These are phyloP conservation scores for Leccinum fallax DNA, from an alignment of 1,284 basidiomycete species.

Conservation along the genomic window DNA sequence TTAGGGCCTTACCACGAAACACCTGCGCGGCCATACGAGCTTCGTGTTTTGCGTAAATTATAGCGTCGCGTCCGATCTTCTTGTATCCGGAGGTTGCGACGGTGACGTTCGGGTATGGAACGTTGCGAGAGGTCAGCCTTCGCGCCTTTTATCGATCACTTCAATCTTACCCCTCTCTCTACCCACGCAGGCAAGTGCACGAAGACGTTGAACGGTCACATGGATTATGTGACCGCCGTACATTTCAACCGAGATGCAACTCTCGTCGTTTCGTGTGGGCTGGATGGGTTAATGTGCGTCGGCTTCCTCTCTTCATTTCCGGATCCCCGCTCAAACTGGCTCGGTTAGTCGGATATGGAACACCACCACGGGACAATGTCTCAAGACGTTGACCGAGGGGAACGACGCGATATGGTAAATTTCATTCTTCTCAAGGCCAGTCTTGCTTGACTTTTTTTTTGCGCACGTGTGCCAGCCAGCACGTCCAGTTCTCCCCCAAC, in stretches of 20 bases:
- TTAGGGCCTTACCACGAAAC: constrained; percentile 68
- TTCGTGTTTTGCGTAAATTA: constrained; percentile 93
- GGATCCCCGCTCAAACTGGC: constrained; percentile 3
- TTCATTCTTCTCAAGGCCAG: constrained; percentile 35
- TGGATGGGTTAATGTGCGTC: constrained; percentile 94
- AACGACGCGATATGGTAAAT: constrained; percentile 84
- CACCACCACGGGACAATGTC: constrained; percentile 87
- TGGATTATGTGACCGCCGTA: constrained; percentile 93
- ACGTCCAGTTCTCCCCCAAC: constrained; percentile 92
- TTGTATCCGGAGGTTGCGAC: constrained; percentile 92
- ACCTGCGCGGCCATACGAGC: constrained; percentile 81
- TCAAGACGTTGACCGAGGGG: constrained; percentile 94
- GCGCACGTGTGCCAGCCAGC: constrained; percentile 54
- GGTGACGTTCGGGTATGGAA: constrained; percentile 96
- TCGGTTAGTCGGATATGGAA: constrained; percentile 89
- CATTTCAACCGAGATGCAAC: constrained; percentile 93
- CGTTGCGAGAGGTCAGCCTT: constrained; percentile 62
- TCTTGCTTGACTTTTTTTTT: not conserved
- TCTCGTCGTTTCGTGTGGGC: constrained; percentile 87
- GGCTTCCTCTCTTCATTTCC: constrained; percentile 32
- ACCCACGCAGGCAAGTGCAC: constrained; percentile 66
- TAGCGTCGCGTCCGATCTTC: constrained; percentile 82
- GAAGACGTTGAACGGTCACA: constrained; percentile 87
- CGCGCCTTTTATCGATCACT: not conserved
- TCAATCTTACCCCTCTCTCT: not conserved